Percentiles rank a stretch among this genome's conserved stretches.
These are phyloP conservation scores for Metschnikowia noctiluminum DNA, from an alignment of 805 yeast genomes.

Conservation along the genomic window DNA sequence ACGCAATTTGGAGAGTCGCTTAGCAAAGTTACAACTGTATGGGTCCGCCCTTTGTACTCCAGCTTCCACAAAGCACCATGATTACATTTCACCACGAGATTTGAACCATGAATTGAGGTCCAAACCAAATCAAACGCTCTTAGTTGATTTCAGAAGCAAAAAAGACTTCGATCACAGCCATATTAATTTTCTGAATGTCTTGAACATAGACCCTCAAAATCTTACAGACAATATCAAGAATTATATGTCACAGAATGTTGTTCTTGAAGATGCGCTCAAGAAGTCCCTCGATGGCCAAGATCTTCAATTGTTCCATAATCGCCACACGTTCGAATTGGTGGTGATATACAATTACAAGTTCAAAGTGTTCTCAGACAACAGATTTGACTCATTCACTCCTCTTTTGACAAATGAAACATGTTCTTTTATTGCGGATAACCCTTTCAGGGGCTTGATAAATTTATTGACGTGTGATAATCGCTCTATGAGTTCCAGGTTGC, in stretches of 20 bases:
- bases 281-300: constrained; percentile 34
- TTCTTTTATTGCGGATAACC: constrained; percentile 50
- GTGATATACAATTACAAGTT: constrained; percentile 59
- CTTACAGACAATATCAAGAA: constrained; percentile 33
- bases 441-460: constrained; percentile 47
- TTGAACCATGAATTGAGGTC: constrained; percentile 11
- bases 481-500: constrained; percentile 33
- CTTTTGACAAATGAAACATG: constrained; percentile 32
- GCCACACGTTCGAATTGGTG: constrained; percentile 58
- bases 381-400: constrained; percentile 35
- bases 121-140: constrained; percentile 32
- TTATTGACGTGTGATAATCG: constrained; percentile 29
- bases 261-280: constrained; percentile 60
- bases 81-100: constrained; percentile 11
- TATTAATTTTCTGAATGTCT: constrained; percentile 52
- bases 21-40: not conserved
- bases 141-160: constrained; percentile 70
- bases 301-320: constrained; percentile 45
- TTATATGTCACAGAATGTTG: constrained; percentile 33
- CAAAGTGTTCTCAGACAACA: constrained; percentile 25
- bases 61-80: not conserved
- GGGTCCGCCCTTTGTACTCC: not conserved
- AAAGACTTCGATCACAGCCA: constrained; percentile 61
- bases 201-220: constrained; percentile 60
- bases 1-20: constrained; percentile 3